Conservation (phyloP, 208 protist genomes). For the Acanthamoeba triangularis region DNA sequence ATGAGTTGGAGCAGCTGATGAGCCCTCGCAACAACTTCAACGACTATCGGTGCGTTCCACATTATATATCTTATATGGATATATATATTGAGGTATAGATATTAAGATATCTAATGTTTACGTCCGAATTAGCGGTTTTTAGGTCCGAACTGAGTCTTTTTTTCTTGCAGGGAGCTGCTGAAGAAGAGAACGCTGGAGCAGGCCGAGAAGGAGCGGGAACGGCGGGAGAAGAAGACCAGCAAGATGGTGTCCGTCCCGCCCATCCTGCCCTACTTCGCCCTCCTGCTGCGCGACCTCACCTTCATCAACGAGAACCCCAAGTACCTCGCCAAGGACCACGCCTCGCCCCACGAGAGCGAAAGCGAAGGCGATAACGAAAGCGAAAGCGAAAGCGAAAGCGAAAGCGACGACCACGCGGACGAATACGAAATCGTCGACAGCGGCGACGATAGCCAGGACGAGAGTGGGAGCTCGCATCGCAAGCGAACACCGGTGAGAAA, state of each 20-base stretch:
- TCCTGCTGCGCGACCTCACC: conserved; percentile 43
- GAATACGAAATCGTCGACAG: not conserved
- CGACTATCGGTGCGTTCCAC: not conserved
- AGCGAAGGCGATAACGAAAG: not conserved
- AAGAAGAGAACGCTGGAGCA: conserved; percentile 12
- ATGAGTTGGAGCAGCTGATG: conserved; percentile 60
- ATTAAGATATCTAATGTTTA: not conserved
- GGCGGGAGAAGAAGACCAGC: not conserved
- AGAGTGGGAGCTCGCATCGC: not conserved
- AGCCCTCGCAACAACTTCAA: conserved; percentile 52
- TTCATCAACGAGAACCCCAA: conserved; percentile 51
- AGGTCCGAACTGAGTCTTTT: not conserved
- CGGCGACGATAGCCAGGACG: not conserved
- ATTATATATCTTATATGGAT: not conserved
- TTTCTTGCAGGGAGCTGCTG: not conserved
- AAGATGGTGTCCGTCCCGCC: conserved; percentile 22
- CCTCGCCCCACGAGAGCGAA: not conserved
- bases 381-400: not conserved
- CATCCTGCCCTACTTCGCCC: conserved; percentile 37
- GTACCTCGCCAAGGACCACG: not conserved
- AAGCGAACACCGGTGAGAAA: not conserved
- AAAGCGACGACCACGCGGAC: not conserved
- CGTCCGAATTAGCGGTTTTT: not conserved
- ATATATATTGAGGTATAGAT: not conserved
- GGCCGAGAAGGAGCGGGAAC: not conserved